These are phyloP conservation scores for Cyclaneusma minus DNA, from an alignment of 2,329 filamentous ascomycete genomes.

Conservation along the genomic window DNA sequence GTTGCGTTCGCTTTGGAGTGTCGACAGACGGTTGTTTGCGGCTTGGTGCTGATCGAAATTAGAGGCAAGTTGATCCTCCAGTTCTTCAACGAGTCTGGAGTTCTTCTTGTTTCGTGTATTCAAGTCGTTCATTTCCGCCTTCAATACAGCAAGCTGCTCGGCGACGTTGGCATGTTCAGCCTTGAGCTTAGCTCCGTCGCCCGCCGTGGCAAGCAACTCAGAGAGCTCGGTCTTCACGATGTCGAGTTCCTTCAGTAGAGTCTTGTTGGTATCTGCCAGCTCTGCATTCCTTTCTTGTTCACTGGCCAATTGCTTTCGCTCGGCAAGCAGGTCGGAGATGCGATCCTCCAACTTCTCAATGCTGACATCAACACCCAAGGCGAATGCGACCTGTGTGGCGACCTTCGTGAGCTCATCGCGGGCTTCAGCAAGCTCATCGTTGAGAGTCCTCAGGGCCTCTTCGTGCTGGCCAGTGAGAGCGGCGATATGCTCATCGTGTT, in stretches of 20 bases:
- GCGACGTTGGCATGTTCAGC: constrained; percentile 30
- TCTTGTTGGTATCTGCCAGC: constrained; percentile 40
- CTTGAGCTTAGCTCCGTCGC: constrained; percentile 28
- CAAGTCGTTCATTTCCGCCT: constrained; percentile 47
- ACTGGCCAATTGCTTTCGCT: constrained; percentile 41
- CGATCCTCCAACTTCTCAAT: constrained; percentile 51
- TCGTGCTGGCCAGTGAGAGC: constrained; percentile 44
- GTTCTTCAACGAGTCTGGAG: constrained; percentile 78
- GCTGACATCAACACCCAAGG: constrained; percentile 46
- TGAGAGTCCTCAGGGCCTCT: constrained; percentile 37
- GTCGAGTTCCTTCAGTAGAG: constrained; percentile 46
- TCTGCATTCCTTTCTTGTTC: constrained; percentile 43
- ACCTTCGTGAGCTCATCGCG: constrained; percentile 50
- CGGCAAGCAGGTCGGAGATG: constrained; percentile 38
- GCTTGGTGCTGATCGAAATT: constrained; percentile 90
- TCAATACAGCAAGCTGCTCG: constrained; percentile 44
- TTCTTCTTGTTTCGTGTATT: constrained; percentile 73
- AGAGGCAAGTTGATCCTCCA: constrained; percentile 88
- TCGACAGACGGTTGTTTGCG: constrained; percentile 72
- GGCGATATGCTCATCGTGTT: constrained; percentile 40
- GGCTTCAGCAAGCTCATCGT: constrained; percentile 48
- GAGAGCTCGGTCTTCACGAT: constrained; percentile 37
- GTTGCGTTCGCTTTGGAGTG: constrained; percentile 59
- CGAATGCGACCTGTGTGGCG: constrained; percentile 44
- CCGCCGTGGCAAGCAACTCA: constrained; percentile 30